Evolutionary conservation across 2,329 filamentous ascomycete species (phyloP).

Genomic region (Waltergamsia citrina): DNA sequence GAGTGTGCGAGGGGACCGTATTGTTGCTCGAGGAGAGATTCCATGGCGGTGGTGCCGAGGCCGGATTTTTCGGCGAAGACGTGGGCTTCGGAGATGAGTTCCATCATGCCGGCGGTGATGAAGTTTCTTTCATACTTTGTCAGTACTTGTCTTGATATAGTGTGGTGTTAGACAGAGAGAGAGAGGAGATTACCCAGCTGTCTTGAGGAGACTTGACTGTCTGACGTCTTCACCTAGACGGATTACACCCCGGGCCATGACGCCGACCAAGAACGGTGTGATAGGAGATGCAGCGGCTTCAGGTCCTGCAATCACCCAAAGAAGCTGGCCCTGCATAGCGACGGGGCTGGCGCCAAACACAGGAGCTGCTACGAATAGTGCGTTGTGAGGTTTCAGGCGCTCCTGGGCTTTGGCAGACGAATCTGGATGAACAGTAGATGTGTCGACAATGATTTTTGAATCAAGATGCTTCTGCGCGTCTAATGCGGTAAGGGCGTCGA

Average conservation of each 20-base stretch:
- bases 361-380: conserved; percentile 30
- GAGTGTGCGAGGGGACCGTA: conserved; percentile 25
- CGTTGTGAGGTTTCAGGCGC: conserved; percentile 17
- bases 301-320: conserved; percentile 36
- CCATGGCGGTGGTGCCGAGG: conserved; percentile 26
- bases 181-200: conserved; percentile 22
- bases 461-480: conserved; percentile 5
- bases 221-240: conserved; percentile 29
- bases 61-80: conserved; percentile 35
- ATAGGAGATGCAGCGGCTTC: conserved; percentile 20
- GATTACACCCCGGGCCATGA: conserved; percentile 31
- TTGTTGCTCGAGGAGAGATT: conserved; percentile 30
- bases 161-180: background rate
- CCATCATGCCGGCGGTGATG: conserved; percentile 37
- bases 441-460: conserved; percentile 36
- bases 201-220: conserved; percentile 36
- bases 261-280: conserved; percentile 26
- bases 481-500: conserved; percentile 18
- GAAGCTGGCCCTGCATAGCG: conserved; percentile 32
- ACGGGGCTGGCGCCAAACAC: conserved; percentile 41
- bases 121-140: conserved; percentile 36
- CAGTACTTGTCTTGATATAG: background rate
- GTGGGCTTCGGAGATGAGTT: conserved; percentile 37
- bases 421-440: conserved; percentile 38
- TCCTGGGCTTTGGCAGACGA: conserved; percentile 21